Conservation (phyloP, 257 asterid genomes). For the Anisodus acutangulus region DNA sequence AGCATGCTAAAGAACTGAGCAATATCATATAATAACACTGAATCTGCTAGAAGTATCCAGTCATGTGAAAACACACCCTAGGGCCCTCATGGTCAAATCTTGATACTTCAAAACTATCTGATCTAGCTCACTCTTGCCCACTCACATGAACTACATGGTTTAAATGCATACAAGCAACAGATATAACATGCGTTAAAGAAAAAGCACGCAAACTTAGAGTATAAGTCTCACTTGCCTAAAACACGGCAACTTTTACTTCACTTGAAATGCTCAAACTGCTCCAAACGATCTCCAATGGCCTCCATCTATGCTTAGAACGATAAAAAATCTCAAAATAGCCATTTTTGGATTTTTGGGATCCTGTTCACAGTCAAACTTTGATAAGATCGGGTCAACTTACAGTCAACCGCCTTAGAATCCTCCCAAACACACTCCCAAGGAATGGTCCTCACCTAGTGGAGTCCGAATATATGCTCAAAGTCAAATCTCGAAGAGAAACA, state of each 20-base stretch:
- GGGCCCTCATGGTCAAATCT: neutral
- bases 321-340: neutral
- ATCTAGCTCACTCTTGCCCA: neutral
- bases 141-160: neutral
- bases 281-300: neutral
- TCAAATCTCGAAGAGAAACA: neutral
- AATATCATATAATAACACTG: neutral
- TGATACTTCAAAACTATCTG: neutral
- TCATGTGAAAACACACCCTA: neutral
- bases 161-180: neutral
- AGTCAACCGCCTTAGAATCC: neutral
- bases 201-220: neutral
- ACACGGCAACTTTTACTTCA: neutral
- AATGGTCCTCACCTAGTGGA: neutral
- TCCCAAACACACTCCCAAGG: neutral
- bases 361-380: neutral
- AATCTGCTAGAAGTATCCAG: neutral
- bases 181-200: neutral
- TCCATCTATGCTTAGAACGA: neutral
- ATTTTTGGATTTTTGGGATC: neutral
- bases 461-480: neutral
- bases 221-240: neutral
- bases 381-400: neutral
- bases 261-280: conserved; percentile 8
- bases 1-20: neutral